phyloP scores from a whole-genome alignment of 2,329 filamentous ascomycete genomes.

The Mycosphaerella arachidis region DNA sequence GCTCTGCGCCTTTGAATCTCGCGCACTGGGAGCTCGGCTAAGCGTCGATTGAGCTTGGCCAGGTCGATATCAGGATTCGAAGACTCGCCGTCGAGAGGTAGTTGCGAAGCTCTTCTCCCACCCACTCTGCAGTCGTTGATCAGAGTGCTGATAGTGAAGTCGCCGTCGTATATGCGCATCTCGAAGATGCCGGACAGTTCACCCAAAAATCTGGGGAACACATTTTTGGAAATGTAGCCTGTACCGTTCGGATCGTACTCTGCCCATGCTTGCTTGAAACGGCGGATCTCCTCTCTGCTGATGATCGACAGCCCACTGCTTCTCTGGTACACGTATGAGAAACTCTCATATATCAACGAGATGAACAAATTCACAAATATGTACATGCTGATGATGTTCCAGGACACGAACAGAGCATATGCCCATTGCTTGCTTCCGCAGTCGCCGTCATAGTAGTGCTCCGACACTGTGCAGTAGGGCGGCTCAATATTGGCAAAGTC shows the following conservation, averaged over 20 bases:
- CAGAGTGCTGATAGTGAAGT: slow-evolving; percentile 80
- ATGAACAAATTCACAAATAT: slow-evolving; percentile 98
- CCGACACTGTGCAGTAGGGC: slow-evolving; percentile 71
- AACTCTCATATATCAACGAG: slow-evolving; percentile 97
- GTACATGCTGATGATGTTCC: slow-evolving; percentile 99
- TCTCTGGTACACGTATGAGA: slow-evolving; percentile 97
- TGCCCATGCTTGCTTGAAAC: slow-evolving; percentile 98
- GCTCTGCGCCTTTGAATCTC: slow-evolving; percentile 71
- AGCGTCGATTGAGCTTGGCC: slow-evolving; percentile 65
- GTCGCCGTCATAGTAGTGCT: slow-evolving; percentile 78
- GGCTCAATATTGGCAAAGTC: slow-evolving; percentile 78
- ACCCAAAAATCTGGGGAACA: slow-evolving; percentile 80
- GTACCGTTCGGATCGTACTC: slow-evolving; percentile 88
- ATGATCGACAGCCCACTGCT: slow-evolving; percentile 89
- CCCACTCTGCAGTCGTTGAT: slow-evolving; percentile 74
- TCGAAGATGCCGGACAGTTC: slow-evolving; percentile 92
- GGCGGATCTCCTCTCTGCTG: slow-evolving; percentile 86
- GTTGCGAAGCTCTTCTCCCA: slow-evolving; percentile 44
- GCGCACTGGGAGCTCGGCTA: slow-evolving; percentile 67
- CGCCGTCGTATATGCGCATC: slow-evolving; percentile 91
- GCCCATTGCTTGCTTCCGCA: slow-evolving; percentile 91
- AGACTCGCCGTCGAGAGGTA: slow-evolving; percentile 40
- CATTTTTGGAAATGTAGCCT: slow-evolving; percentile 84
- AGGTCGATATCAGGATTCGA: slow-evolving; percentile 59
- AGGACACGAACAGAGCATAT: slow-evolving; percentile 81